A percentile compares a stretch with the other conserved stretches of the same genome.
These are phyloP conservation scores for Cunninghamia lanceolata DNA, from an alignment of 75 land plant species.

Conservation along the genomic window DNA sequence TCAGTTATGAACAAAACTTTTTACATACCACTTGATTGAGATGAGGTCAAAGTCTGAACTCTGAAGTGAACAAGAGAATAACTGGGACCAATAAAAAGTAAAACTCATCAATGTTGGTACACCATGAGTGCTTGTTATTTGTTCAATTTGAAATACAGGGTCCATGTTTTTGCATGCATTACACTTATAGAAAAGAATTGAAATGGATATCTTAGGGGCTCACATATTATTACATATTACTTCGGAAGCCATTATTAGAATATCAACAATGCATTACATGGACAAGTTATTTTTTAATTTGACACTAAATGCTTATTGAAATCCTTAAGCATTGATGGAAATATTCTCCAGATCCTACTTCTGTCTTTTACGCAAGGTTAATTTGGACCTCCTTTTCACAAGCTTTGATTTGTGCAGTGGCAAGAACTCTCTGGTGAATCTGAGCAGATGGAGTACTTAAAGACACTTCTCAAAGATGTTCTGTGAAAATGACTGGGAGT, in stretches of 20 bases:
- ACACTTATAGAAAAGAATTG: neutral
- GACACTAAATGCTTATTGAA: neutral
- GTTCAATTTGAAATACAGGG: neutral
- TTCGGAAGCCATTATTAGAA: neutral
- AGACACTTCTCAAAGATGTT: slow-evolving; percentile 38
- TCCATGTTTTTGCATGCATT: neutral
- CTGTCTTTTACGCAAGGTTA: neutral
- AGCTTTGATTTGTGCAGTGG: slow-evolving; percentile 53
- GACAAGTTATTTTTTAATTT: neutral
- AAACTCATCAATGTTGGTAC: neutral
- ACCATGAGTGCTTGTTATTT: neutral
- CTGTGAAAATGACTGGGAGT: neutral
- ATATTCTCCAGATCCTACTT: neutral
- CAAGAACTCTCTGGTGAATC: slow-evolving; percentile 69
- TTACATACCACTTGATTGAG: neutral
- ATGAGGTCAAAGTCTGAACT: neutral
- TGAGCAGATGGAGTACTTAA: slow-evolving; percentile 69
- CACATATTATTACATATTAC: neutral
- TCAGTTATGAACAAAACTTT: too few species aligned
- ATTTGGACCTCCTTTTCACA: neutral
- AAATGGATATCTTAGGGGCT: neutral
- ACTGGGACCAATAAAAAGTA: neutral
- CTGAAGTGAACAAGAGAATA: neutral
- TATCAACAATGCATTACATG: neutral
- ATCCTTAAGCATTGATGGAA: neutral